Evolutionary conservation across 225 moss, liverwort and hornwort species (phyloP), one percentile per base, ranked within the genome.

Genomic region (Climacium dendroides): DNA sequence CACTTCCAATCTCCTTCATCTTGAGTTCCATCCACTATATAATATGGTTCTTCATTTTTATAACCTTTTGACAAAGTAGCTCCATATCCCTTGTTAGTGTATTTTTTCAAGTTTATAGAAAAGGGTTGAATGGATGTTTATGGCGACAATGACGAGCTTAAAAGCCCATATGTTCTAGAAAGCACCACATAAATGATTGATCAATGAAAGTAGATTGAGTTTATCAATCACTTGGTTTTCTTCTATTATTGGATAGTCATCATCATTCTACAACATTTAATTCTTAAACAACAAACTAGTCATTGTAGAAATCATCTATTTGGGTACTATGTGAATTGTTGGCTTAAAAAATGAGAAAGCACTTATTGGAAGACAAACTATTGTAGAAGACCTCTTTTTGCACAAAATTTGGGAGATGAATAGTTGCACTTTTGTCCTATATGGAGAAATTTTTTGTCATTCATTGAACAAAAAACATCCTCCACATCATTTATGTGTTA

Each of bases 201-300:
- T 43, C 0, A 28, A 0, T 50, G 1, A 13, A 0, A 20, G 4
- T 50, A 11, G 30, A 48, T 74, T 34, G 12, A 50, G 1, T 32
- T 19, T 3, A 32, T 32, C 5, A 47, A 15, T 19, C 4, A 29
- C 1, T 50, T 8, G 1, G 3, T 6, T 25, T 32, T 74, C 17
- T 11, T 17, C 6, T 3, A 3, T 25, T 41, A 17, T 10, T 45
- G 45, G 6, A 29, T 45, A 10, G 45, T 29, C 47, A 17, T 6
- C 1, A 11, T 4, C 11, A 73, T 73, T 47, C 0, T 10, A 0
- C 12, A 50, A 10, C 3, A 50, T 22, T n/a, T n/a, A n/a, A n/a
- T n/a, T n/a, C n/a, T n/a, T n/a, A n/a, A n/a, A n/a, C n/a, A n/a
- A n/a, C n/a, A n/a, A n/a, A n/a, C n/a, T n/a, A n/a, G n/a, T n/a